These are phyloP conservation scores for Striga asiatica DNA, from an alignment of 257 asterid genomes.

Conservation along the genomic window DNA sequence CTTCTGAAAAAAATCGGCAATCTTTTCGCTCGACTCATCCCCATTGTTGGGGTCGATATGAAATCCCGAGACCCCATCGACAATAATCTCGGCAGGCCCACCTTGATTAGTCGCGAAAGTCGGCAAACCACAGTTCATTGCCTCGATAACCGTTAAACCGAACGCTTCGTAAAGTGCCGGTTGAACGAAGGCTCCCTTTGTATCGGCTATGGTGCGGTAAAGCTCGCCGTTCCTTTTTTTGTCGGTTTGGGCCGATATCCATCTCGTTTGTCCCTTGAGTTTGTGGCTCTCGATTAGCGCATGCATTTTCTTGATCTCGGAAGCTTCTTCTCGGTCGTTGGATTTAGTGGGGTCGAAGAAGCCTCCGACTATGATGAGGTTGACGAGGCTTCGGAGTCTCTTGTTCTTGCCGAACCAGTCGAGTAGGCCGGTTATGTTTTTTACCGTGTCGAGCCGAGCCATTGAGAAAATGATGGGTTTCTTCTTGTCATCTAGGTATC, in stretches of 20 bases:
- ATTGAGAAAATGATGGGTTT: constrained; percentile 84
- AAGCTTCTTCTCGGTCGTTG: constrained; percentile 83
- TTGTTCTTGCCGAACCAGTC: constrained; percentile 92
- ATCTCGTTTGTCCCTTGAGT: constrained; percentile 73
- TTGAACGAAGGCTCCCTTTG: constrained; percentile 84
- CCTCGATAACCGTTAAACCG: constrained; percentile 81
- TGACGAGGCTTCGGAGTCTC: constrained; percentile 56
- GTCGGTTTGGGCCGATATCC: constrained; percentile 91
- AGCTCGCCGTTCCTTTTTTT: constrained; percentile 61
- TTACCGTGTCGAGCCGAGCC: constrained; percentile 87
- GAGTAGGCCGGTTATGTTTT: constrained; percentile 61
- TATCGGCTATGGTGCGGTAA: constrained; percentile 71
- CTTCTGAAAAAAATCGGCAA: constrained; percentile 70
- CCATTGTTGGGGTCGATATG: constrained; percentile 72
- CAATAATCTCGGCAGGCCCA: constrained; percentile 93
- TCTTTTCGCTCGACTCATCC: constrained; percentile 68
- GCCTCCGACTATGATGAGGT: constrained; percentile 83
- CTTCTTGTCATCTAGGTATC: constrained; percentile 57
- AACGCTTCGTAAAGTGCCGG: constrained; percentile 91
- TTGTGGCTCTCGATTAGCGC: constrained; percentile 46
- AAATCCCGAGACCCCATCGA: constrained; percentile 76
- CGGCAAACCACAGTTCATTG: constrained; percentile 91
- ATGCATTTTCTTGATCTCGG: constrained; percentile 82
- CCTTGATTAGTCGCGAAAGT: constrained; percentile 91
- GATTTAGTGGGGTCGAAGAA: constrained; percentile 77